Percentiles rank a stretch among this genome's conserved stretches.
phyloP scores from a whole-genome alignment of 2,329 filamentous ascomycete genomes.

The Xylaria hypoxylon region DNA sequence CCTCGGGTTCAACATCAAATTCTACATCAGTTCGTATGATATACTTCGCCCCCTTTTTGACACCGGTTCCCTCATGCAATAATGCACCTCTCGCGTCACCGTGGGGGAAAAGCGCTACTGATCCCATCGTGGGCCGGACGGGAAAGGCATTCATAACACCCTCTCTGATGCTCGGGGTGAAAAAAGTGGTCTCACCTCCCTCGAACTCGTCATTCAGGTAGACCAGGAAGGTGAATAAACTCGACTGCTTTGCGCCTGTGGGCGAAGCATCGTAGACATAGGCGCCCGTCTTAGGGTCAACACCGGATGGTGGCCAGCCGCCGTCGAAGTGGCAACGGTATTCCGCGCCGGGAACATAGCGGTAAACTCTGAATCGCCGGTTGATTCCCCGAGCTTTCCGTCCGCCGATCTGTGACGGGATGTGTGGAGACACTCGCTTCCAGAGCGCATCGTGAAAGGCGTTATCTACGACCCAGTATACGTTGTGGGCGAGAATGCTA shows the following conservation, averaged over 20 bases:
- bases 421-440: constrained; percentile 33
- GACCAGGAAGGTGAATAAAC: constrained; percentile 75
- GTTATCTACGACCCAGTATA: constrained; percentile 40
- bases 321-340: constrained; percentile 78
- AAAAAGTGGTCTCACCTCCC: constrained; percentile 78
- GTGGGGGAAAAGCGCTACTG: constrained; percentile 76
- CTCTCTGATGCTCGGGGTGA: constrained; percentile 72
- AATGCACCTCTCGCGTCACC: constrained; percentile 74
- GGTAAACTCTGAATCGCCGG: constrained; percentile 76
- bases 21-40: constrained; percentile 78
- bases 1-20: constrained; percentile 66
- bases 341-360: constrained; percentile 78
- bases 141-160: constrained; percentile 77
- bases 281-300: constrained; percentile 61
- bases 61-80: constrained; percentile 77
- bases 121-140: constrained; percentile 75
- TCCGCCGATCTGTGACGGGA: constrained; percentile 62
- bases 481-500: constrained; percentile 40
- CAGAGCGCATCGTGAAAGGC: constrained; percentile 38
- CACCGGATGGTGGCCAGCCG: constrained; percentile 78
- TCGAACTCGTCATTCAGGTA: constrained; percentile 80
- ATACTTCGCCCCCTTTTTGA: constrained; percentile 74
- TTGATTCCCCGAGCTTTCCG: constrained; percentile 72
- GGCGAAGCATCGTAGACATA: constrained; percentile 78
- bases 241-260: constrained; percentile 68